Evolutionary conservation across 2,329 filamentous ascomycete genomes (phyloP).

Genomic region (Monilinia laxa): DNA sequence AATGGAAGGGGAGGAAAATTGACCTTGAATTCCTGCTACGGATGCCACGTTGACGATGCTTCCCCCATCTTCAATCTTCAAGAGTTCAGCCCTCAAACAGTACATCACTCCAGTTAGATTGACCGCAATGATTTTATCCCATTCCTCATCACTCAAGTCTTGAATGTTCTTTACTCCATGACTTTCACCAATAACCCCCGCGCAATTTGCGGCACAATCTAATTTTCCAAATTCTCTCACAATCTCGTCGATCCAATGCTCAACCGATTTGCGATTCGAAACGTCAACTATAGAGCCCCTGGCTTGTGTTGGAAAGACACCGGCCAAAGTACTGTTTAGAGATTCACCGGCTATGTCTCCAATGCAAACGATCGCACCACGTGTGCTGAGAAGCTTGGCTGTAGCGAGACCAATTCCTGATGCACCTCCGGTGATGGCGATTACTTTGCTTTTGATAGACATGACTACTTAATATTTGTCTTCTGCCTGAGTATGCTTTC

Average conservation of each 20-base stretch:
- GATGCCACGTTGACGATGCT: conserved; percentile 46
- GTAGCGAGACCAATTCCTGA: conserved; percentile 75
- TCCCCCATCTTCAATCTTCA: conserved; percentile 43
- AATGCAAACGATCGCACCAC: conserved; percentile 35
- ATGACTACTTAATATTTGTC: conserved; percentile 22
- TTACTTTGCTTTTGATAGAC: conserved; percentile 50
- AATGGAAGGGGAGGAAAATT: conserved; percentile 7
- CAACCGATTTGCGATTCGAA: conserved; percentile 36
- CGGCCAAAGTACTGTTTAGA: conserved; percentile 36
- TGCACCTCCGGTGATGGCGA: conserved; percentile 76
- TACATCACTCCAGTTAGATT: conserved; percentile 44
- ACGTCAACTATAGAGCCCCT: conserved; percentile 34
- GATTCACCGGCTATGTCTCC: conserved; percentile 28
- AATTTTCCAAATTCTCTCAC: conserved; percentile 42
- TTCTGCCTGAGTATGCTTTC: background rate
- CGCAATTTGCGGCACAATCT: conserved; percentile 53
- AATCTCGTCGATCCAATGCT: conserved; percentile 43
- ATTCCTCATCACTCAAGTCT: conserved; percentile 43
- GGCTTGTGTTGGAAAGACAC: background rate
- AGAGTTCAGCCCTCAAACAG: conserved; percentile 43
- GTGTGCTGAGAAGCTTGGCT: conserved; percentile 49
- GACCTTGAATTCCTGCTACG: conserved; percentile 51
- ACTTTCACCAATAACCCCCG: conserved; percentile 43
- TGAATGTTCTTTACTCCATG: conserved; percentile 38
- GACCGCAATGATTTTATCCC: conserved; percentile 43